These are phyloP conservation scores for Gardenia jasminoides DNA, from an alignment of 257 asterid species.

Conservation along the genomic window DNA sequence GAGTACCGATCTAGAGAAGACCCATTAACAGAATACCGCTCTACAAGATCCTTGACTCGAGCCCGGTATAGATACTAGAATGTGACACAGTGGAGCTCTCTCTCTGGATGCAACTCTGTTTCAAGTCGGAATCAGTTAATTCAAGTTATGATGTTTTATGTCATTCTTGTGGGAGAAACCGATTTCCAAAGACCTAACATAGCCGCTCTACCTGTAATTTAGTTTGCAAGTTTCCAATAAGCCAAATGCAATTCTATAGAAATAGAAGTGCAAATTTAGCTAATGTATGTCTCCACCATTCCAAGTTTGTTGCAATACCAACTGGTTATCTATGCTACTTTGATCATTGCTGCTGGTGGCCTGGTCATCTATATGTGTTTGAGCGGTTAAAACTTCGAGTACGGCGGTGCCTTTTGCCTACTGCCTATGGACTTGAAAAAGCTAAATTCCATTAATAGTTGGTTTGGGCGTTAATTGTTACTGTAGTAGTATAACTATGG, in stretches of 20 bases:
- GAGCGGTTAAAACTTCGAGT: no score
- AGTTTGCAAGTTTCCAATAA: no score
- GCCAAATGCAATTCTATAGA: no score
- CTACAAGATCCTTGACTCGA: constrained; percentile 13
- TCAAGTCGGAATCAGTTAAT: not conserved
- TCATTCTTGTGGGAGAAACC: not conserved
- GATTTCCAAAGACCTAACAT: not conserved
- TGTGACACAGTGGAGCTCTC: not conserved
- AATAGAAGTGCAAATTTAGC: not conserved
- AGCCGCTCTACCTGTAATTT: not conserved
- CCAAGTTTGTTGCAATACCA: not conserved
- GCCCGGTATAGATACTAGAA: constrained; percentile 14
- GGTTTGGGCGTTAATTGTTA: no score
- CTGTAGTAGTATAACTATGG: no score
- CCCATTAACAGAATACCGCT: constrained; percentile 22
- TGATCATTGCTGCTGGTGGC: not conserved
- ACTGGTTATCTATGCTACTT: not conserved
- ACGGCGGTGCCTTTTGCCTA: no score
- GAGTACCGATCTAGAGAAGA: constrained; percentile 21
- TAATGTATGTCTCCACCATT: not conserved
- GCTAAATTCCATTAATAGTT: no score
- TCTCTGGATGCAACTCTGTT: not conserved
- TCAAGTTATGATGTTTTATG: not conserved
- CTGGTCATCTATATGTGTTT: no score
- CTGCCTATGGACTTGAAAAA: no score